Evolutionary conservation across 306 rosid species (phyloP).

Genomic region (Ceratonia siliqua): DNA sequence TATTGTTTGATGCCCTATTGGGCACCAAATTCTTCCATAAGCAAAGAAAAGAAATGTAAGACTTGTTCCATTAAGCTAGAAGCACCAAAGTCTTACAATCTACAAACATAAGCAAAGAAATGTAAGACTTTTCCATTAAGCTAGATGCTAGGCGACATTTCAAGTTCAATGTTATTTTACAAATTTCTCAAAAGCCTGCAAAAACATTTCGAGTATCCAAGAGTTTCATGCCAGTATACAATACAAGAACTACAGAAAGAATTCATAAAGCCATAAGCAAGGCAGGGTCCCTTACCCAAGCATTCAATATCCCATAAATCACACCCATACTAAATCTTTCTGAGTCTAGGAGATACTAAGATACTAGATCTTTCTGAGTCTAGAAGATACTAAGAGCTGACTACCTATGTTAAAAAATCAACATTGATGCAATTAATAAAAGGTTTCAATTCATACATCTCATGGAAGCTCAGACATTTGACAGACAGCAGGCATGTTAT

Average conservation of each 20-base stretch:
- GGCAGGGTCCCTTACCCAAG: slow-evolving; percentile 30
- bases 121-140: slow-evolving; percentile 19
- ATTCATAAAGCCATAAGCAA: slow-evolving; percentile 38
- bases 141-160: slow-evolving; percentile 13
- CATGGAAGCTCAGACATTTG: slow-evolving; percentile 52
- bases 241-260: slow-evolving; percentile 38
- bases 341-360: slow-evolving; percentile 23
- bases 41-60: neutral
- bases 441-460: slow-evolving; percentile 45
- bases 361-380: slow-evolving; percentile 26
- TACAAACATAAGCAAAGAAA: slow-evolving; percentile 4
- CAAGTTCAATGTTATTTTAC: slow-evolving; percentile 44
- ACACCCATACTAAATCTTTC: slow-evolving; percentile 33
- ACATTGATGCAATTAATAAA: slow-evolving; percentile 30
- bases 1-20: too few relatives aligned
- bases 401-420: slow-evolving; percentile 32
- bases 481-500: slow-evolving; percentile 63
- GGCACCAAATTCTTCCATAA: too few relatives aligned
- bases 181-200: slow-evolving; percentile 35
- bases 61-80: neutral
- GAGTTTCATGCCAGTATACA: slow-evolving; percentile 39
- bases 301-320: slow-evolving; percentile 37
- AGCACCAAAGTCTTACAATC: too few relatives aligned
- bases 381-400: slow-evolving; percentile 25
- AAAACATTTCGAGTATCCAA: slow-evolving; percentile 39